Conservation (phyloP, 1,139 yeast genomes). For the Kodamaea ohmeri region DNA sequence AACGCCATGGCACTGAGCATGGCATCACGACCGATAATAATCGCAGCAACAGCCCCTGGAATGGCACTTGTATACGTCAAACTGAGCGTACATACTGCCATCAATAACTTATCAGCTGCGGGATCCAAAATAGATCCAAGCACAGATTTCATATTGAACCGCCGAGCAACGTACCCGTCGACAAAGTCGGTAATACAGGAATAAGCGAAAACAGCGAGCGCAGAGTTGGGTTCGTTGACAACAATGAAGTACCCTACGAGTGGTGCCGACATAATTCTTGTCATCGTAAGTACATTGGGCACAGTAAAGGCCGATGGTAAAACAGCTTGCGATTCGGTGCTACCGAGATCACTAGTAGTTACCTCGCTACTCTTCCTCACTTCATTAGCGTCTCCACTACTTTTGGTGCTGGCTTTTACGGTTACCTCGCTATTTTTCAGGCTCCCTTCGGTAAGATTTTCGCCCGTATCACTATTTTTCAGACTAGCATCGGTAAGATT, state of each 20-base stretch:
- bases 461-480: too few species aligned
- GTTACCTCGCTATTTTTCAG: too few species aligned
- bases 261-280: constrained; percentile 80
- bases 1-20: constrained; percentile 74
- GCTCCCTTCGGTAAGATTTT: too few species aligned
- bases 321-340: too few species aligned
- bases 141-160: constrained; percentile 70
- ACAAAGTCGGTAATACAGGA: constrained; percentile 88
- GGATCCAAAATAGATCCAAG: constrained; percentile 94
- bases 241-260: constrained; percentile 75
- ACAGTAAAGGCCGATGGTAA: constrained; percentile 24
- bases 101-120: constrained; percentile 86
- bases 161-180: constrained; percentile 89
- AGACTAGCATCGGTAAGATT: too few species aligned
- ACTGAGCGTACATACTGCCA: constrained; percentile 82
- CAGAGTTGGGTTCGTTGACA: constrained; percentile 56
- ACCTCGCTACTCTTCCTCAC: too few species aligned
- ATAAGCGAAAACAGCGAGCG: constrained; percentile 71
- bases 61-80: constrained; percentile 67
- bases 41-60: constrained; percentile 63
- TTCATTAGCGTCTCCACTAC: too few species aligned
- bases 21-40: constrained; percentile 84
- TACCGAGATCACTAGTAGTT: too few species aligned
- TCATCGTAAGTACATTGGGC: constrained; percentile 80
- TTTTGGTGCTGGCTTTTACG: too few species aligned